Conservation (phyloP, 1,284 basidiomycete genomes). For the Boletus semigastroideus region DNA sequence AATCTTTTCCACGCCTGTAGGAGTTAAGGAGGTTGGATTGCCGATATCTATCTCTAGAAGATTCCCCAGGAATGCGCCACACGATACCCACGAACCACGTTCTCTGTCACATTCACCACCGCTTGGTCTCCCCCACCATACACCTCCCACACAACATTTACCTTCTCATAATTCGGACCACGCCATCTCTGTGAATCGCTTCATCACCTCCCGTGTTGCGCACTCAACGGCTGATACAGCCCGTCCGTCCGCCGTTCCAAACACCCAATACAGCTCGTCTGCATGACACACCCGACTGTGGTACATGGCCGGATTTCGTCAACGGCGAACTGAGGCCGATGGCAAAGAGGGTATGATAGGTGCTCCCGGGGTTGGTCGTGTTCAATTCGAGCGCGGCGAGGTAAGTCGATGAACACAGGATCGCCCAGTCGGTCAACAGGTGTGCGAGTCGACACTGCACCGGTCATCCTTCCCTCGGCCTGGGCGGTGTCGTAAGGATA, state of each 20-base stretch:
- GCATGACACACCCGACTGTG: conserved; percentile 4
- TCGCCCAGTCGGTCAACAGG: not conserved
- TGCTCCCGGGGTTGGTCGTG: conserved; percentile 5
- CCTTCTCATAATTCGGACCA: conserved; percentile 10
- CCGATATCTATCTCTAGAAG: too few relatives aligned
- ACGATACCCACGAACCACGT: conserved; percentile 3
- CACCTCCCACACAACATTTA: conserved; percentile 8
- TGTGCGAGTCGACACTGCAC: conserved; percentile 3
- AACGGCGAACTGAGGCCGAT: not conserved
- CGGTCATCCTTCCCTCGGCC: not conserved
- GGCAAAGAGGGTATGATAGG: conserved; percentile 6
- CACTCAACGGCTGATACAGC: conserved; percentile 6
- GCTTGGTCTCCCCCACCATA: not conserved
- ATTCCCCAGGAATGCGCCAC: too few relatives aligned
- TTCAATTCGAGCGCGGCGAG: conserved; percentile 2
- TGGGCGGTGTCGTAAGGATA: conserved; percentile 6
- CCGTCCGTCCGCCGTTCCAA: conserved; percentile 13
- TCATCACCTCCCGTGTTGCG: conserved; percentile 4
- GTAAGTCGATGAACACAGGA: not conserved
- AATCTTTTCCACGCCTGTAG: too few relatives aligned
- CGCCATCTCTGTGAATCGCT: conserved; percentile 10
- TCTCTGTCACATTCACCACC: conserved; percentile 9
- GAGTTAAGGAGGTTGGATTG: too few relatives aligned
- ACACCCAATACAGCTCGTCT: conserved; percentile 14
- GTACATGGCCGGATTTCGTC: conserved; percentile 6